Conservation (phyloP, 108 stramenopile species). For the Nitzschia inconspicua region DNA sequence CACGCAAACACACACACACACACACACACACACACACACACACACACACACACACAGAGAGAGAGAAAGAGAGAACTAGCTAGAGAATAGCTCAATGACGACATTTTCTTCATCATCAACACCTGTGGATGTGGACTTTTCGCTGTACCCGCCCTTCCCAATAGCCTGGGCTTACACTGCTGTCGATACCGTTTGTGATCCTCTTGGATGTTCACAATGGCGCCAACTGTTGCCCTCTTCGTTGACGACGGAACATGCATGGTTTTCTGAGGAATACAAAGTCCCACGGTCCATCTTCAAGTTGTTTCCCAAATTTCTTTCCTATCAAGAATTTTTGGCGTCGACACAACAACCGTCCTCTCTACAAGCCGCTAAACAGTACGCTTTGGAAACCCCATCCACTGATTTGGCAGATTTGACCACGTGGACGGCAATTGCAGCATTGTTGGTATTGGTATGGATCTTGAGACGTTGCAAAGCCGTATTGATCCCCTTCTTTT, state of each 20-base stretch:
- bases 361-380: constrained; percentile 19
- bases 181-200: constrained; percentile 30
- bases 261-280: constrained; percentile 23
- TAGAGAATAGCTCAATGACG: too few species aligned
- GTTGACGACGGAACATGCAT: constrained; percentile 9
- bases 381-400: constrained; percentile 51
- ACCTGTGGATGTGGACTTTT: too few species aligned
- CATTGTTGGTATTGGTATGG: constrained; percentile 38
- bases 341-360: background rate
- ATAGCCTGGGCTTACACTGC: constrained; percentile 26
- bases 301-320: constrained; percentile 15
- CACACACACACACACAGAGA: too few species aligned
- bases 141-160: constrained; percentile 31
- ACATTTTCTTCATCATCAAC: too few species aligned
- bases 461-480: constrained; percentile 54
- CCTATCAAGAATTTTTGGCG: constrained; percentile 16
- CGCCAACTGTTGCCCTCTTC: constrained; percentile 12
- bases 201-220: constrained; percentile 31
- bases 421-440: constrained; percentile 32
- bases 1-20: too few species aligned
- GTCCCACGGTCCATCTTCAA: constrained; percentile 4
- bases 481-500: constrained; percentile 57
- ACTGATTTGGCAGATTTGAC: constrained; percentile 40
- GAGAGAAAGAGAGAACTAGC: too few species aligned
- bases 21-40: too few species aligned